Conservation (phyloP, 1,139 yeast genomes). For the Kurtzmaniella quercitrusa region DNA sequence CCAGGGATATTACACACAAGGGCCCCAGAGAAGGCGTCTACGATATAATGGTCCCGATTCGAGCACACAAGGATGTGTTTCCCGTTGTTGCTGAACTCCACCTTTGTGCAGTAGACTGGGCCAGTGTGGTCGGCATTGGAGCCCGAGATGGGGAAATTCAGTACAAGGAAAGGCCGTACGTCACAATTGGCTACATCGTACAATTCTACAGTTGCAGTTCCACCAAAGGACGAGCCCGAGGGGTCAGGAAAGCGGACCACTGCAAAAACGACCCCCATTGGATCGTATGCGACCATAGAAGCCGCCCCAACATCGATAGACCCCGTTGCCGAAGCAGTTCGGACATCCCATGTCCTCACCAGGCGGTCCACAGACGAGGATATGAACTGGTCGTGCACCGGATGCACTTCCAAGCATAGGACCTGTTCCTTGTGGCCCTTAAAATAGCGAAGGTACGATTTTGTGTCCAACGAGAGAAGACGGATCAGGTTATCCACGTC, state of each 20-base stretch:
- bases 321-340: constrained; percentile 60
- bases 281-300: constrained; percentile 66
- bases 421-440: constrained; percentile 82
- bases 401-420: constrained; percentile 67
- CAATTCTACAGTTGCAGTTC: constrained; percentile 46
- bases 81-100: constrained; percentile 85
- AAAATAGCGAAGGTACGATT: constrained; percentile 78
- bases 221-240: constrained; percentile 15
- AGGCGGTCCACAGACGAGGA: constrained; percentile 75
- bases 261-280: constrained; percentile 78
- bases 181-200: constrained; percentile 60
- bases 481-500: constrained; percentile 68
- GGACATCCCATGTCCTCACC: constrained; percentile 82
- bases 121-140: constrained; percentile 11
- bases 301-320: constrained; percentile 56
- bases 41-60: constrained; percentile 48
- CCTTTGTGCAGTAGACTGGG: constrained; percentile 47
- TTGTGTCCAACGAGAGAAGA: constrained; percentile 71
- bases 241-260: constrained; percentile 44
- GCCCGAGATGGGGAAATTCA: constrained; percentile 22
- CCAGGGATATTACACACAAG: constrained; percentile 47
- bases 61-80: constrained; percentile 68
- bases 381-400: constrained; percentile 62
- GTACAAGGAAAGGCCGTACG: constrained; percentile 47
- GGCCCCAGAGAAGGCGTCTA: constrained; percentile 72